Conservation (phyloP, 305 asterid species). For the Rubia peregrina region DNA sequence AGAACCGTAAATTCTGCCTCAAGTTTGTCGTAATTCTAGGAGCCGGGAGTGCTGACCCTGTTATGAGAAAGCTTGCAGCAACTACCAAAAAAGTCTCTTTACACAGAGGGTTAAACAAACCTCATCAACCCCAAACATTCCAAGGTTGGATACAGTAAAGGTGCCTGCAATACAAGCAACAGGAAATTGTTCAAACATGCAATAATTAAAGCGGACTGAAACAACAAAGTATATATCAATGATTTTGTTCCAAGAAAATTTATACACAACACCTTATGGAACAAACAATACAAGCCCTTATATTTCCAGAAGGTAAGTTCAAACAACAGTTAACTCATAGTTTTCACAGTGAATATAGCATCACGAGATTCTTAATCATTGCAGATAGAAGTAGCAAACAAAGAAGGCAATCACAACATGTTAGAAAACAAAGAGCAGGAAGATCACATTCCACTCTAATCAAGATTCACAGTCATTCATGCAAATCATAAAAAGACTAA, state of each 20-base stretch:
- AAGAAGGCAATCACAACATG: not conserved
- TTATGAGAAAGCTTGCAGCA: no score
- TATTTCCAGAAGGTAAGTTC: not conserved
- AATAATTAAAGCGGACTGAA: not conserved
- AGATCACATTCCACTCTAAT: not conserved
- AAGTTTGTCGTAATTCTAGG: no score
- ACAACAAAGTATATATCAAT: not conserved
- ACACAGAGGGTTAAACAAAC: no score
- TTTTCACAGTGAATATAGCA: not conserved
- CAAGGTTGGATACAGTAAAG: slow-evolving; percentile 89
- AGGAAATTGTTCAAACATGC: not conserved
- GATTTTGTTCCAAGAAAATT: not conserved
- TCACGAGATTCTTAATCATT: not conserved
- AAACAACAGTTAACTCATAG: not conserved
- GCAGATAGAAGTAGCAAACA: not conserved
- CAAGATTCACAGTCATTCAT: not conserved
- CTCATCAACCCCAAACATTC: slow-evolving; percentile 84
- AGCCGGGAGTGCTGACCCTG: no score
- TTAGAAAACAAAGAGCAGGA: not conserved
- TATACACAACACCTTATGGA: not conserved
- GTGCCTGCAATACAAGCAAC: slow-evolving; percentile 51
- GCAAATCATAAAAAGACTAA: not conserved
- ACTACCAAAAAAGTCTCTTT: no score
- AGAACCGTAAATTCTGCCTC: no score
- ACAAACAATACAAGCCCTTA: not conserved